Evolutionary conservation across 176 grass and related monocot genomes (phyloP), one percentile per base, ranked within the genome.

Genomic region (Microstegium vimineum): DNA sequence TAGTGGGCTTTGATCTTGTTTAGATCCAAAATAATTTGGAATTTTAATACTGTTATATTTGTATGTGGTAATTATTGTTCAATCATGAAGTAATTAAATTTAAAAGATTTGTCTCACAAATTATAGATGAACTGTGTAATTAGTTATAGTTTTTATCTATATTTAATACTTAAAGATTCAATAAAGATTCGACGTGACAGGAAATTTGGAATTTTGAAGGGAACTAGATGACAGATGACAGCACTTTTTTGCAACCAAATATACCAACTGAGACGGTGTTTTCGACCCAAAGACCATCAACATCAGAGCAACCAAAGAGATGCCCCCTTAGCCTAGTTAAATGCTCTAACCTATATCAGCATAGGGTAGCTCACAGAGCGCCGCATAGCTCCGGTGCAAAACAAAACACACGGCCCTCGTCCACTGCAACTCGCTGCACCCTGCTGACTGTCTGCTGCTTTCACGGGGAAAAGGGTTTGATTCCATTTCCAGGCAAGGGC

Each of bases 401-500:
- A n/a, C n/a, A n/a, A n/a, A 54, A 49, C 45, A 18, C 18, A 52
- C 49, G 49, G 49, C 18, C 17, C 16, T 52, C 49, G 18, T 22
- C 49, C 47, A 1, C 47, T 51, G 5, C 17, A 51, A 52, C 49
- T 52, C 22, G 18, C 17, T 0, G 4, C 45, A 45, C 17, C 49
- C 18, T 52, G 49, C 49, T 52, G 18, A 52, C 49, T 22, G 18
- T 6, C 17, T 52, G 6, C 2, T 22, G 49, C 49, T 52, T 8
- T 52, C 49, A 52, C 49, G 49, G 17, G 67, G 46, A 42, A 2
- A 62, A 36, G 49, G 30, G 26, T 65, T 40, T 40, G 20, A 51
- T 79, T 89, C 74, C n/a, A n/a, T n/a, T n/a, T n/a, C n/a, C 62
- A 74, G 80, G 74, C 76, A n/a, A n/a, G n/a, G 27, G 31, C 70